Conservation (phyloP, 176 grass and related monocot genomes). For the Eremochloa ophiuroides region DNA sequence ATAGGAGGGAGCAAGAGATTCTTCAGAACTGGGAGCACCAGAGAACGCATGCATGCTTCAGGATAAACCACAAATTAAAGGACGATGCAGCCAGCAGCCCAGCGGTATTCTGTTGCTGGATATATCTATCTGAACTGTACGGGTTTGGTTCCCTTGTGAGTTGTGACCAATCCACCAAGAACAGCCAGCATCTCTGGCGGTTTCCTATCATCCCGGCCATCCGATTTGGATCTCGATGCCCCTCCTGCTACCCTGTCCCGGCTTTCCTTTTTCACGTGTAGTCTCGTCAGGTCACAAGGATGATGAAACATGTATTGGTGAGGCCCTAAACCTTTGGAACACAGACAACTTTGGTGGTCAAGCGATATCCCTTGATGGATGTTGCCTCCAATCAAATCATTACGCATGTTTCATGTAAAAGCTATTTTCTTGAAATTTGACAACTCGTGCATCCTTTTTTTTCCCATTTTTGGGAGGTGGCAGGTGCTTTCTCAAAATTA, state of each 20-base stretch:
- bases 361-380: not conserved
- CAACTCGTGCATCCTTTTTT: not conserved
- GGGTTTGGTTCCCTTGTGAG: constrained; percentile 19
- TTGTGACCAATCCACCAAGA: constrained; percentile 6
- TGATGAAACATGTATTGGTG: not conserved
- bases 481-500: not conserved
- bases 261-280: not conserved
- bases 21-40: not conserved
- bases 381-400: not conserved
- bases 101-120: constrained; percentile 21
- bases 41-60: not conserved
- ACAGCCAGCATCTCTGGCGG: not conserved
- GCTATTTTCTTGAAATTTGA: not conserved
- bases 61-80: not conserved
- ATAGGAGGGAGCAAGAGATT: constrained; percentile 20
- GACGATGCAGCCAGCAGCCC: not conserved
- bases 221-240: constrained; percentile 34
- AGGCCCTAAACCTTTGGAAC: not conserved
- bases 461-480: not conserved
- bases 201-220: not conserved
- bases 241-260: constrained; percentile 34
- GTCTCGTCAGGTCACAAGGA: not conserved
- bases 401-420: not conserved
- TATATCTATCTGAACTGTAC: constrained; percentile 33
- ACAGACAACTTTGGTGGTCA: constrained; percentile 13